These are phyloP conservation scores for Verticillium tricorpus DNA, from an alignment of 2,329 filamentous ascomycete genomes.

Conservation along the genomic window DNA sequence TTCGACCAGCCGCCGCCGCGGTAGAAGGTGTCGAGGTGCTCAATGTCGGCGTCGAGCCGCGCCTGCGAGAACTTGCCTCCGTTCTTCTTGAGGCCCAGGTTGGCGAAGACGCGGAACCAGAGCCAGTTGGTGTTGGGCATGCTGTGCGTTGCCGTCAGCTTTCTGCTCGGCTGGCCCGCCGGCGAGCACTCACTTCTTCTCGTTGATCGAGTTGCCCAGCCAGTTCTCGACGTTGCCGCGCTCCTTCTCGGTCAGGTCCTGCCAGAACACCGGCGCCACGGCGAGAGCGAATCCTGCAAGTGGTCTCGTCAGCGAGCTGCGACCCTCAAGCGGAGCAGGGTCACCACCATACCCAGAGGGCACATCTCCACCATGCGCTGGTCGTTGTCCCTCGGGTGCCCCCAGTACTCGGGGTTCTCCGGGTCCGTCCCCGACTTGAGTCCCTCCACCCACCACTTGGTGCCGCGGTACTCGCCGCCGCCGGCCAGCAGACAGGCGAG, in stretches of 20 bases:
- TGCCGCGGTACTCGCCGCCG: slow-evolving; percentile 58
- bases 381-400: slow-evolving; percentile 69
- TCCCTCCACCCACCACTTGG: slow-evolving; percentile 64
- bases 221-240: slow-evolving; percentile 64
- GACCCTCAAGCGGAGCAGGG: background rate
- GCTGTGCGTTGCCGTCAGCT: slow-evolving; percentile 32
- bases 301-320: background rate
- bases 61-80: slow-evolving; percentile 66
- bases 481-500: slow-evolving; percentile 67
- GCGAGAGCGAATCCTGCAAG: slow-evolving; percentile 60
- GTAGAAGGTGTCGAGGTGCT: slow-evolving; percentile 76
- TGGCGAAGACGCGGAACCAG: slow-evolving; percentile 83
- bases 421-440: slow-evolving; percentile 69
- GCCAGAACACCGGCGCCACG: slow-evolving; percentile 63
- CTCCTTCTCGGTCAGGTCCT: slow-evolving; percentile 57
- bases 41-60: slow-evolving; percentile 68
- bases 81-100: slow-evolving; percentile 71
- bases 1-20: slow-evolving; percentile 80
- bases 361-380: slow-evolving; percentile 86
- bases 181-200: slow-evolving; percentile 55
- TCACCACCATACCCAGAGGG: slow-evolving; percentile 50
- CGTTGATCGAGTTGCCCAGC: slow-evolving; percentile 72
- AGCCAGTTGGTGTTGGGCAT: slow-evolving; percentile 69
- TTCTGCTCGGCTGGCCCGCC: background rate
- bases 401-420: slow-evolving; percentile 69